Evolutionary conservation across 2,329 filamentous ascomycete species (phyloP).

Genomic region (Fusarium sp.): DNA sequence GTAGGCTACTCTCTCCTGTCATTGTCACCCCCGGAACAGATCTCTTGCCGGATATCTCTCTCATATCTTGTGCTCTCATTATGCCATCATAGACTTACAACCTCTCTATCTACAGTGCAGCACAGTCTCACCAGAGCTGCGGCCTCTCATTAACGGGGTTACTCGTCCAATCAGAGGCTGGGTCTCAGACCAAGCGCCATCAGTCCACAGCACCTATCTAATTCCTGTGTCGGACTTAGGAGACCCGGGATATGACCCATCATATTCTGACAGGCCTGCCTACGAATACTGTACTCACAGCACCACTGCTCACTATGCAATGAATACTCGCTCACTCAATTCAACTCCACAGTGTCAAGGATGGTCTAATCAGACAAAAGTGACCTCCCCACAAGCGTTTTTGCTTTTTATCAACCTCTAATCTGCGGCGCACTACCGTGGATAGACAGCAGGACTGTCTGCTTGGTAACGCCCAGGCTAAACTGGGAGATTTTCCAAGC

Average conservation of each 20-base stretch:
- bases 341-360: background rate
- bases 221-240: slow-evolving; percentile 3
- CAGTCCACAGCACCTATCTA: slow-evolving; percentile 12
- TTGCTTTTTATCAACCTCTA: slow-evolving; percentile 33
- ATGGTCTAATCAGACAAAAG: slow-evolving; percentile 44
- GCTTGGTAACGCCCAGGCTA: background rate
- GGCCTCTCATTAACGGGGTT: background rate
- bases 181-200: slow-evolving; percentile 35
- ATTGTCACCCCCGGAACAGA: background rate
- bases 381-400: slow-evolving; percentile 12
- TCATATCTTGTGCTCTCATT: background rate
- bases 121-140: slow-evolving; percentile 31
- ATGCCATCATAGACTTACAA: slow-evolving; percentile 38
- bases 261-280: slow-evolving; percentile 16
- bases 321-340: background rate
- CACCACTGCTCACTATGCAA: slow-evolving; percentile 10
- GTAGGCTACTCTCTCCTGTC: background rate
- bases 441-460: slow-evolving; percentile 23
- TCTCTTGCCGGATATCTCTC: slow-evolving; percentile 20
- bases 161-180: slow-evolving; percentile 10
- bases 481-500: slow-evolving; percentile 2
- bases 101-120: background rate
- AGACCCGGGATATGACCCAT: slow-evolving; percentile 34
- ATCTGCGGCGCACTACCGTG: slow-evolving; percentile 16
- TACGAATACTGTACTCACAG: background rate